A percentile compares a stretch with the other conserved stretches of the same genome.
phyloP scores from a whole-genome alignment of 176 grass and related monocot species.

The Rhynchospora pubera region DNA sequence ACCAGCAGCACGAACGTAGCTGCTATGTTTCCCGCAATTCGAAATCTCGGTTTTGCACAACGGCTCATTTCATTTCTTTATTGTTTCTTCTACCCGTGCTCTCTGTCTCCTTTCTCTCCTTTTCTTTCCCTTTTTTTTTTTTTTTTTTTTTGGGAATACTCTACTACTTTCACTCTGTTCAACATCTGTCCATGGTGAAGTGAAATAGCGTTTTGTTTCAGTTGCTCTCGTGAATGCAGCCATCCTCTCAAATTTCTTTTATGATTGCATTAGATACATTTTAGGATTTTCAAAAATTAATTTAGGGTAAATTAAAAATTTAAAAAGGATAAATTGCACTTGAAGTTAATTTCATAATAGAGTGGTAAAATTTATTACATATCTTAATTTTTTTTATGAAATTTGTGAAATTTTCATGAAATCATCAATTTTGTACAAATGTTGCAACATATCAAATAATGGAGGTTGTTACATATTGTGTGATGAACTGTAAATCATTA shows the following conservation, averaged over 20 bases:
- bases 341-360: too few relatives aligned
- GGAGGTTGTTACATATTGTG: neutral
- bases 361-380: too few relatives aligned
- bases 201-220: neutral
- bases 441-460: neutral
- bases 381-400: too few relatives aligned
- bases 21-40: conserved; percentile 15
- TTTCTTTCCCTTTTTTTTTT: neutral
- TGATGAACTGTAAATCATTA: neutral
- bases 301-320: too few relatives aligned
- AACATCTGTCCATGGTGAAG: neutral
- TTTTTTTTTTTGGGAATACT: neutral
- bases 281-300: too few relatives aligned
- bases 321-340: too few relatives aligned
- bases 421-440: neutral
- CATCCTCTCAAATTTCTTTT: neutral
- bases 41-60: conserved; percentile 16
- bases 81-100: neutral
- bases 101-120: neutral
- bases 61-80: neutral
- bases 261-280: too few relatives aligned
- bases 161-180: neutral
- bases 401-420: neutral
- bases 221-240: neutral
- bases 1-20: conserved; percentile 21